Evolutionary conservation across 2,329 filamentous ascomycete genomes (phyloP).

Genomic region (Cadophora sp.): DNA sequence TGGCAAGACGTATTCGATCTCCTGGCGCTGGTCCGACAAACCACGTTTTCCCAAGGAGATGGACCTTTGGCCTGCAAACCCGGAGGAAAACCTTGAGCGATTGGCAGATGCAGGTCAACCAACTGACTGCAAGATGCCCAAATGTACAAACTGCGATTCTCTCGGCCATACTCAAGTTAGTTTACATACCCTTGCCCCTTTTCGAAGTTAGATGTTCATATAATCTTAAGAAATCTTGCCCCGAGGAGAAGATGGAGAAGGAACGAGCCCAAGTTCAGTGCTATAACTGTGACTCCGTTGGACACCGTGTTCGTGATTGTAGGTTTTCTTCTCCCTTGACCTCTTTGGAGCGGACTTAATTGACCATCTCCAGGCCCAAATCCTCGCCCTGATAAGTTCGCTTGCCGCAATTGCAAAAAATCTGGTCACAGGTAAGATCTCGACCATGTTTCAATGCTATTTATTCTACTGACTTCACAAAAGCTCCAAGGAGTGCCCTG

Average conservation of each 20-base stretch:
- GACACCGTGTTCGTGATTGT: constrained; percentile 76
- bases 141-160: constrained; percentile 52
- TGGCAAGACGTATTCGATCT: constrained; percentile 68
- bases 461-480: not conserved
- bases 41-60: constrained; percentile 64
- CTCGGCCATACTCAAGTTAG: not conserved
- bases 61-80: constrained; percentile 62
- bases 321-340: constrained; percentile 42
- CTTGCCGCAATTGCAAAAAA: constrained; percentile 71
- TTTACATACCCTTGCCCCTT: not conserved
- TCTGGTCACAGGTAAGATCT: constrained; percentile 37
- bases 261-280: constrained; percentile 60
- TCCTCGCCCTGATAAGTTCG: constrained; percentile 68
- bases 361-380: constrained; percentile 51
- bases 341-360: not conserved
- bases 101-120: constrained; percentile 71
- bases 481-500: constrained; percentile 46
- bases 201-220: not conserved
- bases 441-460: not conserved
- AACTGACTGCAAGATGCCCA: constrained; percentile 62
- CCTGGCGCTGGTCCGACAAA: constrained; percentile 65
- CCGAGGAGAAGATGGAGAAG: constrained; percentile 60
- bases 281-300: constrained; percentile 67
- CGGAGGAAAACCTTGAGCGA: constrained; percentile 66
- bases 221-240: constrained; percentile 60